These are phyloP conservation scores for Tremellales sp. DNA, from an alignment of 1,284 basidiomycete genomes.

Conservation along the genomic window DNA sequence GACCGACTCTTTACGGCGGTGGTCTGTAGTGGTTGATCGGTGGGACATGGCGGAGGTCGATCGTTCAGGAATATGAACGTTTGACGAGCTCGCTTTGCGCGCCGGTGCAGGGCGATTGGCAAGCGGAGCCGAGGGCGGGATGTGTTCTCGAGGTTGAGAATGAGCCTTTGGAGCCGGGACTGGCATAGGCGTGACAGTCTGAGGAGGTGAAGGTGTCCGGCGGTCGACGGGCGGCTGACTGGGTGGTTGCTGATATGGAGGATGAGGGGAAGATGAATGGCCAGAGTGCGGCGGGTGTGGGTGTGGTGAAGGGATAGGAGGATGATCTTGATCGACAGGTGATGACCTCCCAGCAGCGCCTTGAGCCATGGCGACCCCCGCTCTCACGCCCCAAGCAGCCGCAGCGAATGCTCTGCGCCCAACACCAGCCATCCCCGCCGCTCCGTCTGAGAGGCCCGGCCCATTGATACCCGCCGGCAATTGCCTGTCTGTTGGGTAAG, in stretches of 20 bases:
- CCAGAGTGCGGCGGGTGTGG: not conserved
- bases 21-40: slow-evolving; percentile 5
- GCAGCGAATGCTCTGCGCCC: slow-evolving; percentile 78
- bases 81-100: not conserved
- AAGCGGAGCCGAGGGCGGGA: not conserved
- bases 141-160: slow-evolving; percentile 1
- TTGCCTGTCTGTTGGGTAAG: slow-evolving; percentile 20
- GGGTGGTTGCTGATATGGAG: not conserved
- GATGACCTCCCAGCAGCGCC: not conserved
- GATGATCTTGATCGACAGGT: not conserved
- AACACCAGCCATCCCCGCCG: slow-evolving; percentile 84
- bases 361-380: slow-evolving; percentile 33
- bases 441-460: slow-evolving; percentile 48
- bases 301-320: not conserved
- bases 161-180: not conserved
- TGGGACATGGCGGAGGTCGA: slow-evolving; percentile 20
- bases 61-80: slow-evolving; percentile 7
- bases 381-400: slow-evolving; percentile 55
- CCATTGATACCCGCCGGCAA: slow-evolving; percentile 10
- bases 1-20: slow-evolving; percentile 14
- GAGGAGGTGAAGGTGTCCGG: not conserved
- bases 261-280: not conserved
- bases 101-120: not conserved
- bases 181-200: too few species aligned
- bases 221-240: not conserved